Percentiles rank a stretch among this genome's conserved stretches.
Conservation (phyloP, 768 basidiomycete species). For the Auricularia sp. region DNA sequence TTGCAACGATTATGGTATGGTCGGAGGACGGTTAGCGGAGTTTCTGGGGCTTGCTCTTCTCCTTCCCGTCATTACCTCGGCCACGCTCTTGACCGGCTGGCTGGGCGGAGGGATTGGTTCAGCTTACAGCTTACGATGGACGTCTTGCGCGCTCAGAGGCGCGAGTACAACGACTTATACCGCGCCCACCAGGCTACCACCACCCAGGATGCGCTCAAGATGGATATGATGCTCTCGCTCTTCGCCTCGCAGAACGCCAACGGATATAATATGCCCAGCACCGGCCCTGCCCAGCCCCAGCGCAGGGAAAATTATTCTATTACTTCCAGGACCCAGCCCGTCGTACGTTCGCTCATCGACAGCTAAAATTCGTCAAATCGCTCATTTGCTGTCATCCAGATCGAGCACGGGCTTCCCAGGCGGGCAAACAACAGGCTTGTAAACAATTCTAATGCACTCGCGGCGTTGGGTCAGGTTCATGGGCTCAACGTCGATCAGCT, state of each 20-base stretch:
- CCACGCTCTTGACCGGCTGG: neutral
- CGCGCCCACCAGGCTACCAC: neutral
- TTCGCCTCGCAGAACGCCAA: neutral
- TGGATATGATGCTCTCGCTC: conserved; percentile 1
- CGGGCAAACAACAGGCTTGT: too few species aligned
- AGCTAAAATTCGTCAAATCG: too few species aligned
- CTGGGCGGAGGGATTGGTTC: too few species aligned
- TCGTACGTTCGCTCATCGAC: too few species aligned
- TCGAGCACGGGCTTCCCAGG: too few species aligned
- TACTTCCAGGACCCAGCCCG: neutral
- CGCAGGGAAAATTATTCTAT: conserved; percentile 1
- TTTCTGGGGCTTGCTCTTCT: neutral
- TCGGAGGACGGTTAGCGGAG: neutral
- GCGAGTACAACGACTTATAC: conserved; percentile 1
- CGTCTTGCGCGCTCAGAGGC: neutral
- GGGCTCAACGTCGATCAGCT: neutral
- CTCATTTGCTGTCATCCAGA: too few species aligned
- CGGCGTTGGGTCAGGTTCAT: neutral
- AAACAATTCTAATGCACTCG: neutral
- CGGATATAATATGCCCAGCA: neutral
- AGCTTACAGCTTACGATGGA: neutral
- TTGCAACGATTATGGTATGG: neutral
- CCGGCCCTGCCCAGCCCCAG: neutral
- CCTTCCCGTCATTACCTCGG: neutral
- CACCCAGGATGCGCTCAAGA: conserved; percentile 1